A percentile compares a stretch with the other conserved stretches of the same genome.
Conservation (phyloP, 768 basidiomycete species). For the Agaricus bisporus region DNA sequence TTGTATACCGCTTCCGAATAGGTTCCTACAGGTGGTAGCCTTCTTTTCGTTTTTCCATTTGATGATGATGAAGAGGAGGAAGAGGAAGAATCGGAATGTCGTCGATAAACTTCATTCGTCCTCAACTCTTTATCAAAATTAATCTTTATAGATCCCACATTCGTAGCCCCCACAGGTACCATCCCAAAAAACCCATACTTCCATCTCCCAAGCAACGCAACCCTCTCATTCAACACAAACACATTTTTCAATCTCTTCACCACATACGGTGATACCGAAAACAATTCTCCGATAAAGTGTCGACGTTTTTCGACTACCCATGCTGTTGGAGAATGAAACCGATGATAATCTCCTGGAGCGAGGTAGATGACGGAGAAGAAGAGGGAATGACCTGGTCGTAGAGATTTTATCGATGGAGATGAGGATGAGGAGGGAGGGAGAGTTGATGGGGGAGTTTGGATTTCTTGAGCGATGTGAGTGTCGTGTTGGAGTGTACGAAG, state of each 20-base stretch:
- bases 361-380: slow-evolving; percentile 96
- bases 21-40: slow-evolving; percentile 71
- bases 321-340: slow-evolving; percentile 92
- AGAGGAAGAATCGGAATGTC: too few species aligned
- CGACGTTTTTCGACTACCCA: slow-evolving; percentile 97
- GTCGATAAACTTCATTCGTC: slow-evolving; percentile 62
- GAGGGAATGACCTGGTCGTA: slow-evolving; percentile 74
- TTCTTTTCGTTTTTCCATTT: slow-evolving; percentile 26
- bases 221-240: slow-evolving; percentile 98
- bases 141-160: slow-evolving; percentile 93
- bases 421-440: slow-evolving; percentile 21
- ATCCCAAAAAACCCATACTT: slow-evolving; percentile 93
- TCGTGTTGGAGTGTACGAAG: slow-evolving; percentile 61
- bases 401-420: slow-evolving; percentile 40
- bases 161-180: slow-evolving; percentile 97
- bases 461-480: slow-evolving; percentile 62
- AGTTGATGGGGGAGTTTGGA: slow-evolving; percentile 32
- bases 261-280: slow-evolving; percentile 95
- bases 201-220: slow-evolving; percentile 93
- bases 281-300: slow-evolving; percentile 94
- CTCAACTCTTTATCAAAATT: slow-evolving; percentile 91
- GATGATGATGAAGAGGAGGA: too few species aligned
- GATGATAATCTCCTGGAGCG: slow-evolving; percentile 96
- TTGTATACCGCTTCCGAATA: slow-evolving; percentile 92
- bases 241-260: slow-evolving; percentile 86